phyloP scores from a whole-genome alignment of 306 rosid genomes.

The Coriaria nepalensis region DNA sequence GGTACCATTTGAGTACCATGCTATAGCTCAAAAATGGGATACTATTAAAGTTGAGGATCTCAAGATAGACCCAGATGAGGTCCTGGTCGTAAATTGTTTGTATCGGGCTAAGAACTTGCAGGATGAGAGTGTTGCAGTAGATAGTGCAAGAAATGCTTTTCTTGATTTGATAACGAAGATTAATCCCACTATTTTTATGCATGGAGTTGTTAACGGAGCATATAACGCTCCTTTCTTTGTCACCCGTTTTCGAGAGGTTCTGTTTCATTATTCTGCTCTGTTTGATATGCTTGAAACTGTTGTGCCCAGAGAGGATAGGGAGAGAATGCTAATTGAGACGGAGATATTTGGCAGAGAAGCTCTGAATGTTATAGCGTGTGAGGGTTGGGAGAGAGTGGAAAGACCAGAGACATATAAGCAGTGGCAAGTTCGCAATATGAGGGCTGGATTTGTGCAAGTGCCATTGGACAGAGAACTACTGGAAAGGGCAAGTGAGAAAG shows the following conservation, averaged over 20 bases:
- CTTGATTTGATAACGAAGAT: conserved; percentile 58
- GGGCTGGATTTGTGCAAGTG: conserved; percentile 67
- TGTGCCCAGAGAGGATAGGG: conserved; percentile 74
- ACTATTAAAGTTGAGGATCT: conserved; percentile 69
- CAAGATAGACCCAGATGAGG: conserved; percentile 59
- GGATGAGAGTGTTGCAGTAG: conserved; percentile 70
- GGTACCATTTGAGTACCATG: conserved; percentile 67
- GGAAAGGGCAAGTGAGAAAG: conserved; percentile 38
- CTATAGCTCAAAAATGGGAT: conserved; percentile 88
- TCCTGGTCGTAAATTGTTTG: conserved; percentile 59
- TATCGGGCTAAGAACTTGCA: conserved; percentile 66
- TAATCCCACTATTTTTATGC: conserved; percentile 63
- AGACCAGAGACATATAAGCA: conserved; percentile 93
- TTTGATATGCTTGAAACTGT: conserved; percentile 90
- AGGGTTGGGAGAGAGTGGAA: conserved; percentile 91
- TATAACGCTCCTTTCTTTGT: conserved; percentile 91
- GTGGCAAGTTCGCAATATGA: conserved; percentile 74
- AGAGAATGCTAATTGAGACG: conserved; percentile 80
- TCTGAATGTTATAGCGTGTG: conserved; percentile 85
- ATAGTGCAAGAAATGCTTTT: conserved; percentile 54
- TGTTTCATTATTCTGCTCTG: conserved; percentile 80
- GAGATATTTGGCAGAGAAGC: conserved; percentile 87
- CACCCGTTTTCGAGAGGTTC: conserved; percentile 79
- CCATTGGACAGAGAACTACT: conserved; percentile 27
- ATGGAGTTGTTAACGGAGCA: conserved; percentile 65